Percentiles rank a stretch among this genome's conserved stretches.
phyloP scores from a whole-genome alignment of 208 protist genomes.

The Plasmodiophora brassicae region DNA sequence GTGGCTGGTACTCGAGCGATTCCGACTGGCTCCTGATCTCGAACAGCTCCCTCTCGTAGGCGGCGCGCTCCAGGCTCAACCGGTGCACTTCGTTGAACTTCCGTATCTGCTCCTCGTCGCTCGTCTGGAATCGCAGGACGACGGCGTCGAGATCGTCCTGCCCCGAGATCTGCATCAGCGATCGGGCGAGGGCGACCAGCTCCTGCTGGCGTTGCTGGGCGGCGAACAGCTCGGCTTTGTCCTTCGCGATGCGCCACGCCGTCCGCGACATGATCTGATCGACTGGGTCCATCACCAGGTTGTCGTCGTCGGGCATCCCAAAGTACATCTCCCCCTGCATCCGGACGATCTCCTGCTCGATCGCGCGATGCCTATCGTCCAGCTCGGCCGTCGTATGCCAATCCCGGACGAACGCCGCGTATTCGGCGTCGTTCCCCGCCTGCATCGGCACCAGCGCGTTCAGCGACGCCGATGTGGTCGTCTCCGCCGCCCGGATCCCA shows the following conservation, averaged over 20 bases:
- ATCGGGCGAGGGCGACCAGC: not conserved
- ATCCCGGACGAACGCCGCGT: not conserved
- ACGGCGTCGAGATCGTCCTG: not conserved
- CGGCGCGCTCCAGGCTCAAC: not conserved
- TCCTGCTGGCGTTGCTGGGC: not conserved
- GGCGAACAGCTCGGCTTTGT: not conserved
- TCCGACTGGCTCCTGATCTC: not conserved
- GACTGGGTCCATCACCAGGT: not conserved
- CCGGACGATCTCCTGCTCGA: conserved; percentile 1
- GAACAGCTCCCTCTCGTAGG: not conserved
- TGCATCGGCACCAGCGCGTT: not conserved
- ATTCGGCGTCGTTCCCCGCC: not conserved
- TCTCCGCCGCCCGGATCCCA: not conserved
- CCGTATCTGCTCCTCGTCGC: not conserved
- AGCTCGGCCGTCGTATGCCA: not conserved
- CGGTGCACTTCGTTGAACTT: not conserved
- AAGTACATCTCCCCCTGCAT: conserved; percentile 27
- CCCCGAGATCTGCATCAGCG: not conserved
- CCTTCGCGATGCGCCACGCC: not conserved
- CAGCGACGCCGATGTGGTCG: not conserved
- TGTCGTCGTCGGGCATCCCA: not conserved
- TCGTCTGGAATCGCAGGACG: not conserved
- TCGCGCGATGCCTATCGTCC: not conserved
- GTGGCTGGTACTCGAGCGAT: not conserved
- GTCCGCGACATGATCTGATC: conserved; percentile 4